A percentile compares a stretch with the other conserved stretches of the same genome.
These are phyloP conservation scores for Aspergillus campestris DNA, from an alignment of 495 filamentous ascomycete species.

Conservation along the genomic window DNA sequence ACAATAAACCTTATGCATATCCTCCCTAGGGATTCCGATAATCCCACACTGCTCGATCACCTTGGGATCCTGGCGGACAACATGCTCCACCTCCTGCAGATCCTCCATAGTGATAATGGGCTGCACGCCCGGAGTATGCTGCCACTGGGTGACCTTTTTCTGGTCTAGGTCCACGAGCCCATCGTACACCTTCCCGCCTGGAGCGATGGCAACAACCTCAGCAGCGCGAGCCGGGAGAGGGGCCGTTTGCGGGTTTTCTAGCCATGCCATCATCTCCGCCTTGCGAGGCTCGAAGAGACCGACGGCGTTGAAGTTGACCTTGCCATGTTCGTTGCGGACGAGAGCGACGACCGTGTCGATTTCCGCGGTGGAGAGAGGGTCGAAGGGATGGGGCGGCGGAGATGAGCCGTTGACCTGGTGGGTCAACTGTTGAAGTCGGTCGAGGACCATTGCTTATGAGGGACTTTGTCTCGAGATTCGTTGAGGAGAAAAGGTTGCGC, in stretches of 20 bases:
- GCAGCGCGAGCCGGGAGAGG: conserved; percentile 65
- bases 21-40: conserved; percentile 73
- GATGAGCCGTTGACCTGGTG: conserved; percentile 51
- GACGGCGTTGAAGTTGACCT: conserved; percentile 80
- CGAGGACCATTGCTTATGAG: conserved; percentile 51
- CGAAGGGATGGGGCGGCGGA: conserved; percentile 66
- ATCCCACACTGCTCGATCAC: conserved; percentile 91
- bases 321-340: conserved; percentile 61
- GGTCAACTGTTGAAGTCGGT: conserved; percentile 60
- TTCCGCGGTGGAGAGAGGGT: conserved; percentile 69
- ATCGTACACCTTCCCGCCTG: conserved; percentile 75
- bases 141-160: conserved; percentile 66
- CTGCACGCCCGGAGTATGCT: conserved; percentile 70
- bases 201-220: conserved; percentile 80
- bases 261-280: conserved; percentile 77
- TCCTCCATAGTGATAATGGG: conserved; percentile 96
- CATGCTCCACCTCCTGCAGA: conserved; percentile 75
- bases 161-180: conserved; percentile 71
- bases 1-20: conserved; percentile 91
- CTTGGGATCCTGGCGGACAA: conserved; percentile 70
- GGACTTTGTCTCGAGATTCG: not conserved
- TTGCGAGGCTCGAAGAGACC: conserved; percentile 85
- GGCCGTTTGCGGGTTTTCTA: conserved; percentile 51
- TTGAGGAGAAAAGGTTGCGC: not conserved
- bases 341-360: conserved; percentile 68